phyloP scores from a whole-genome alignment of 768 basidiomycete species.

The Leccinum incarnatum region DNA sequence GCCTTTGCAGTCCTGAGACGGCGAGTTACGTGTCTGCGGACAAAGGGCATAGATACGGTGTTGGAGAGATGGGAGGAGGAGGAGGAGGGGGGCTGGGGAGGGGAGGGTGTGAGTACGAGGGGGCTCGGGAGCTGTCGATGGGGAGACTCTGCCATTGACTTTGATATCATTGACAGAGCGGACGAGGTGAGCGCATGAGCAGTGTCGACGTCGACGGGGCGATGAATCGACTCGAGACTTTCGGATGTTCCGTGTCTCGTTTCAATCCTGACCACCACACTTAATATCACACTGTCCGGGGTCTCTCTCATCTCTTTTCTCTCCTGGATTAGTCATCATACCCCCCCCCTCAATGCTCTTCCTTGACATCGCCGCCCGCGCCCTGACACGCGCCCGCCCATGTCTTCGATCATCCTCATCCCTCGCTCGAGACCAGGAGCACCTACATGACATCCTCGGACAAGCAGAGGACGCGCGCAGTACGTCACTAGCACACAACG shows the following conservation, averaged over 20 bases:
- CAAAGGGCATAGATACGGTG: constrained; percentile 89
- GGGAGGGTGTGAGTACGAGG: constrained; percentile 73
- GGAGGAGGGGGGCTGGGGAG: constrained; percentile 24
- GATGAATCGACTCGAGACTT: background rate
- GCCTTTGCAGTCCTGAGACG: constrained; percentile 93
- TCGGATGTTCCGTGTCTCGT: constrained; percentile 2
- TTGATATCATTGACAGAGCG: constrained; percentile 9
- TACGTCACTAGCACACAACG: constrained; percentile 9
- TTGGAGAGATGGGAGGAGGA: constrained; percentile 43
- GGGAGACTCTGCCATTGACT: constrained; percentile 34
- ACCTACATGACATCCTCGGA: constrained; percentile 23
- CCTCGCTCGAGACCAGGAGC: constrained; percentile 24
- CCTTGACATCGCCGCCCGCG: constrained; percentile 13
- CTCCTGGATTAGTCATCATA: background rate
- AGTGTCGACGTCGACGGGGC: background rate
- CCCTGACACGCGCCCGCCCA: constrained; percentile 6
- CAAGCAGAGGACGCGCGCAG: constrained; percentile 24
- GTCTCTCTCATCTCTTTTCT: background rate
- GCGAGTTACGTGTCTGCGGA: constrained; percentile 88
- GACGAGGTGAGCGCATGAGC: constrained; percentile 9
- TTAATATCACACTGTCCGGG: background rate
- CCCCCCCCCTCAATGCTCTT: constrained; percentile 10
- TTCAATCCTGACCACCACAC: constrained; percentile 1
- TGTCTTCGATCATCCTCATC: constrained; percentile 14
- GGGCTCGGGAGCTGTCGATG: constrained; percentile 68